Evolutionary conservation across 2,329 filamentous ascomycete genomes (phyloP).

Genomic region (Pseudogymnoascus sp.): DNA sequence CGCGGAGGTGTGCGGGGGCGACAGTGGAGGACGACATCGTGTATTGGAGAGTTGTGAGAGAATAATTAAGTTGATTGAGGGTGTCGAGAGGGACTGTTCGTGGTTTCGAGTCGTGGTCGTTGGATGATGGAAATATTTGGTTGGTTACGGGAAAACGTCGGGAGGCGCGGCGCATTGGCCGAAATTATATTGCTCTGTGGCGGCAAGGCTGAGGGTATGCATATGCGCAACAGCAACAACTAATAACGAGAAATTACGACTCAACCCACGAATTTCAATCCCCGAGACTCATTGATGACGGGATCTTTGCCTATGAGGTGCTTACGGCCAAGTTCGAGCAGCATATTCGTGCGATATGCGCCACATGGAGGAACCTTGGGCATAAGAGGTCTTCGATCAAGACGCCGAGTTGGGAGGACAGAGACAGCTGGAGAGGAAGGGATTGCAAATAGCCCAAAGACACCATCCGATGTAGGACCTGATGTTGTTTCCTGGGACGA

Average conservation of each 20-base stretch:
- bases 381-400: slow-evolving; percentile 4
- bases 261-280: not conserved
- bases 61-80: not conserved
- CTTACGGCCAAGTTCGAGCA: not conserved
- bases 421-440: not conserved
- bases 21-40: slow-evolving; percentile 4
- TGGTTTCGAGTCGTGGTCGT: not conserved
- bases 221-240: not conserved
- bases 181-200: not conserved
- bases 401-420: not conserved
- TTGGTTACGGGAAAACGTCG: not conserved
- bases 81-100: not conserved
- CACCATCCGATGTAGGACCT: not conserved
- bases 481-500: slow-evolving; percentile 8
- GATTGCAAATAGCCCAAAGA: not conserved
- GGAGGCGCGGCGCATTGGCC: not conserved
- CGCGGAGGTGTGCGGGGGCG: slow-evolving; percentile 48
- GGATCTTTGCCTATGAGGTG: not conserved
- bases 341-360: not conserved
- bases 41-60: not conserved
- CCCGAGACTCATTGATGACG: not conserved
- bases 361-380: not conserved
- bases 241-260: not conserved
- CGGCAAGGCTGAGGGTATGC: not conserved
- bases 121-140: slow-evolving; percentile 1